Evolutionary conservation across 2,329 filamentous ascomycete genomes (phyloP).

Genomic region (Colletotrichum liriopes): DNA sequence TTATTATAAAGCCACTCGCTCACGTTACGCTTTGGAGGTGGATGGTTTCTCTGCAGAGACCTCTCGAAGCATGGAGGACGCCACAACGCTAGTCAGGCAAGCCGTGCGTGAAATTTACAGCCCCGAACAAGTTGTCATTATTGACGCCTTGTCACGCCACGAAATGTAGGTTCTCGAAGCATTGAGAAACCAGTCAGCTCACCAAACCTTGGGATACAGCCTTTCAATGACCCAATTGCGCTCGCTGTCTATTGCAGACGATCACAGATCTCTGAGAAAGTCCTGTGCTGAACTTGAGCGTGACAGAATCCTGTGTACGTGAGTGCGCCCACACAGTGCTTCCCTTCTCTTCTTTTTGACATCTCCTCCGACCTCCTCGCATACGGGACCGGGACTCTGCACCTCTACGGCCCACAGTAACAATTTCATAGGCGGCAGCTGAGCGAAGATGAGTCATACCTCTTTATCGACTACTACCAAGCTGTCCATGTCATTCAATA

Average conservation of each 20-base stretch:
- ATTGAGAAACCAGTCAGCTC: not conserved
- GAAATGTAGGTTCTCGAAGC: not conserved
- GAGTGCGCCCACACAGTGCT: not conserved
- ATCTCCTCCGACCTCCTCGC: too few species aligned
- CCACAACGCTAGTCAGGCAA: not conserved
- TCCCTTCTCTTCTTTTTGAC: not conserved
- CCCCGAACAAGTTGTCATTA: not conserved
- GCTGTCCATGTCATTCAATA: not conserved
- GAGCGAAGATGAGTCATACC: slow-evolving; percentile 1
- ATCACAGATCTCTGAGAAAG: not conserved
- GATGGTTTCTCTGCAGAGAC: not conserved
- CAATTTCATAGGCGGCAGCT: not conserved
- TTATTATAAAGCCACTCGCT: not conserved
- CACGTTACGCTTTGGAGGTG: not conserved
- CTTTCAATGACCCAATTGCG: not conserved
- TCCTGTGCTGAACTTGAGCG: not conserved
- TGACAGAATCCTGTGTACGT: not conserved
- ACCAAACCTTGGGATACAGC: not conserved
- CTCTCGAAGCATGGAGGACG: not conserved
- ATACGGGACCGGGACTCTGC: not conserved
- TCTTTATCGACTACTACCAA: slow-evolving; percentile 7
- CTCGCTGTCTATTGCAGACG: not conserved
- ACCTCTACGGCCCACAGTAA: not conserved
- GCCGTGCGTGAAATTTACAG: not conserved
- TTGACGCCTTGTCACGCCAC: not conserved